Base-by-base conservation (phyloP, 2,329 filamentous ascomycete genomes). In the Xylariaceae sp. region DNA sequence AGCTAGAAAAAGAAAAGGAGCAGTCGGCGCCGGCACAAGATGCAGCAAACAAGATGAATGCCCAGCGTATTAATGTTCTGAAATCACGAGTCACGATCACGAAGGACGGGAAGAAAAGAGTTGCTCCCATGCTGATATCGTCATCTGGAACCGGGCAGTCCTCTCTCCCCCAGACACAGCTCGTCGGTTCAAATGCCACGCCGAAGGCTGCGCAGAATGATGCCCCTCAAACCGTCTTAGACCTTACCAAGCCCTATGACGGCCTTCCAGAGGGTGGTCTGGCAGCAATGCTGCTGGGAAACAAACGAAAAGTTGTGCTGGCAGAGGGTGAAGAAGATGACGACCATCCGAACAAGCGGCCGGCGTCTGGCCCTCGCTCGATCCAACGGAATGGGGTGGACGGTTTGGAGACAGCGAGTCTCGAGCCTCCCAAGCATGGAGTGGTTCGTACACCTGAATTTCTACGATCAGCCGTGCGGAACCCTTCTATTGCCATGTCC, bases 71-170 rank as follows among this genome's bases (percentile, higher is more conserved):
- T 59, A 75, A 71, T 51, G 73, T 73, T 57, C 68, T 97, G 53
- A 97, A 97, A 67, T 88, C 92, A 51, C 80, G 93, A 42, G 91
- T 97, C 3, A 96, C 92, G 0, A 85, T 96, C 49, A 95, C 89
- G 0, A 97, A 96, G 64, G 92, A 98, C 55, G 93, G 93, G 22
- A 97, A 93, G 70, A 98, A 98, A 70, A 81, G 93, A 44, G 92
- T 98, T 44, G 88, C 90, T 4, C 93, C 93, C 2, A 74, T 98
- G 53, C 75, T 98, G 11, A 88, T 98, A 6, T 95, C 92, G 1
- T 90, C 89, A 0, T 92, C 91, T 7, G 89, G 88, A 2, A 87
- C 85, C 1, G 88, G 88, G 10, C 84, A 91, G 60, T 94, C 91
- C 1, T 95, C 91, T 14, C 71, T 96, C 11, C 92, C 92, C 1